Base-by-base conservation (phyloP, 345 rosid genomes). In the Aegle marmelos region DNA sequence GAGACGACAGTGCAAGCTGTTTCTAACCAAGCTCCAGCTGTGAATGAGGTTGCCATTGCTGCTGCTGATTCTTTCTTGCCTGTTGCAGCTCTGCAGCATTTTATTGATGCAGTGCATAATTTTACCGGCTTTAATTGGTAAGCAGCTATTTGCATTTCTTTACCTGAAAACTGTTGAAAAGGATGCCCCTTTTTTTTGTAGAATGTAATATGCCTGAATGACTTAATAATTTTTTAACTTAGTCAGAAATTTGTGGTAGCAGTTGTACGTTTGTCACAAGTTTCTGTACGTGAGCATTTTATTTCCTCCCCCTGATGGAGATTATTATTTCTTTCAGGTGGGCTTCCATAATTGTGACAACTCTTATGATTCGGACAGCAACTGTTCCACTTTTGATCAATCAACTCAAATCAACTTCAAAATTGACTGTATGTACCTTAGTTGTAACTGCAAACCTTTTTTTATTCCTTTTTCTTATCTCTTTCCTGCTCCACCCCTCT, bases 321-420 rank as follows among this genome's bases (percentile, higher is more conserved):
- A 50, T 17, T 17, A 17, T 68, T 72, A 24, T 58, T 39, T 61
- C 1, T 76, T 69, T 77, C 84, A 93, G 98, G 98, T 95, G 99
- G 99, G 92, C 91, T 16, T 90, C 97, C 70, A 92, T 95, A 59
- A 82, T 83, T 56, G 6, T 93, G 39, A 85, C 97, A 57, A 95
- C 99, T 10, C 70, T 93, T 66, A 3, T 93, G 81, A 90, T 92
- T 74, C 89, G 99, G 76, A 80, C 88, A n/a, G 81, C 81, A 24
- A 90, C 91, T 4, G 24, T 93, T 76, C 97, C 99, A 31, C 87
- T 95, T 78, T 28, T 90, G 79, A 86, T 95, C 79, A 91, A 90
- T 85, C 92, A 89, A 83, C 86, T 92, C 75, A 95, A 92, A 89
- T 85, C 92, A 62, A 87, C 92, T 22, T 56, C 92, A 62, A 92